Conservation (phyloP, 305 asterid genomes). For the Fraxinus platypoda region DNA sequence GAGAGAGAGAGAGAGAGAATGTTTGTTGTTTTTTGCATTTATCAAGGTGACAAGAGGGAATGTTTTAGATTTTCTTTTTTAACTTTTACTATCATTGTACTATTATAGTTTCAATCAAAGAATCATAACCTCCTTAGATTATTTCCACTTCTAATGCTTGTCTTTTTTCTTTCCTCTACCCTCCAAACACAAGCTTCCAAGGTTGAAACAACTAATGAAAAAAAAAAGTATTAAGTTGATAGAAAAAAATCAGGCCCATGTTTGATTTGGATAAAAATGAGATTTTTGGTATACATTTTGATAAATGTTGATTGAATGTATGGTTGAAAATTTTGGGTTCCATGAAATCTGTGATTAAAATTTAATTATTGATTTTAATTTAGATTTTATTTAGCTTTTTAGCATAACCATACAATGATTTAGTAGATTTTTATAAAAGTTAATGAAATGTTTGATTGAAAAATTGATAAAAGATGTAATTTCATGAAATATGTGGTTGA, state of each 20-base stretch:
- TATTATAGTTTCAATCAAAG: conserved; percentile 43
- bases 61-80: conserved; percentile 36
- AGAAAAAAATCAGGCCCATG: neutral
- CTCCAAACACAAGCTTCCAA: conserved; percentile 45
- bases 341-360: no score
- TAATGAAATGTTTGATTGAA: no score
- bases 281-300: no score
- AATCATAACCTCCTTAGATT: conserved; percentile 55
- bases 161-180: conserved; percentile 30
- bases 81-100: conserved; percentile 25
- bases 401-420: no score
- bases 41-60: conserved; percentile 43
- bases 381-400: no score
- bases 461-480: no score
- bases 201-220: conserved; percentile 14
- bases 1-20: conserved; percentile 36
- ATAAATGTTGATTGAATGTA: no score
- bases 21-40: conserved; percentile 38
- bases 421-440: no score
- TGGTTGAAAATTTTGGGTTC: no score
- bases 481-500: no score
- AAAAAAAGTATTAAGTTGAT: conserved; percentile 1
- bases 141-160: conserved; percentile 69
- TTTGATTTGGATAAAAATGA: no score
- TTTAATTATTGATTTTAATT: no score